Percentiles rank a stretch among this genome's conserved stretches.
Evolutionary conservation across 2,329 filamentous ascomycete species (phyloP).

Genomic region (Chrysosporium queenslandicum): DNA sequence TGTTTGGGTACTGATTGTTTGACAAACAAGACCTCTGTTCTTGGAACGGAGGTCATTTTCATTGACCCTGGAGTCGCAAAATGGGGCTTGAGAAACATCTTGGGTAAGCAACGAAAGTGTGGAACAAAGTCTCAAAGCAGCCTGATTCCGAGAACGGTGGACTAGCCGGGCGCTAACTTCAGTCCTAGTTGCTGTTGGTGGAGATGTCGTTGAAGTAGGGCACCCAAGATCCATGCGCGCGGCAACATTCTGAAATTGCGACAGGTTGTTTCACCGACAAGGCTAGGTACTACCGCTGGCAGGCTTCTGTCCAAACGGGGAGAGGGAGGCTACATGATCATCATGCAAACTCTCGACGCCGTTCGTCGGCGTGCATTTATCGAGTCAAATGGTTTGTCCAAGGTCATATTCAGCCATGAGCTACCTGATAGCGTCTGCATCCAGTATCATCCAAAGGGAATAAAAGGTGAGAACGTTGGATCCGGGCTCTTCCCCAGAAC

Average conservation of each 20-base stretch:
- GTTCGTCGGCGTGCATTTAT: slow-evolving; percentile 30
- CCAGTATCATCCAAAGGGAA: slow-evolving; percentile 40
- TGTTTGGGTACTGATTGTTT: background rate
- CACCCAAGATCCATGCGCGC: background rate
- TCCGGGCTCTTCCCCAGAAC: no score
- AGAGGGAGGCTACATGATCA: slow-evolving; percentile 42
- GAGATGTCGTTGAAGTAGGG: slow-evolving; percentile 13
- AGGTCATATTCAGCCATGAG: slow-evolving; percentile 32
- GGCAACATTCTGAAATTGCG: background rate
- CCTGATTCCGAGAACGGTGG: background rate
- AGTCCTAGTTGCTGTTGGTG: slow-evolving; percentile 12
- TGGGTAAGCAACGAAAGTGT: slow-evolving; percentile 23
- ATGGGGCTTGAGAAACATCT: slow-evolving; percentile 35
- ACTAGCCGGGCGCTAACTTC: background rate
- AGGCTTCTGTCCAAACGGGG: slow-evolving; percentile 35
- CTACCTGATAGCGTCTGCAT: slow-evolving; percentile 28
- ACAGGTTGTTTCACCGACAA: slow-evolving; percentile 31
- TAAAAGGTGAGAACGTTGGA: slow-evolving; percentile 26
- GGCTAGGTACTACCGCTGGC: slow-evolving; percentile 32
- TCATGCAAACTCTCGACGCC: slow-evolving; percentile 40
- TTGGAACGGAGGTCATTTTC: slow-evolving; percentile 34
- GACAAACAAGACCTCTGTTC: slow-evolving; percentile 22
- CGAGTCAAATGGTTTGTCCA: slow-evolving; percentile 27
- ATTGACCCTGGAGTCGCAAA: slow-evolving; percentile 31
- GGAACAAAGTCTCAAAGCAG: background rate